Conservation (phyloP, 257 asterid genomes). For the Solanum tacnaense region DNA sequence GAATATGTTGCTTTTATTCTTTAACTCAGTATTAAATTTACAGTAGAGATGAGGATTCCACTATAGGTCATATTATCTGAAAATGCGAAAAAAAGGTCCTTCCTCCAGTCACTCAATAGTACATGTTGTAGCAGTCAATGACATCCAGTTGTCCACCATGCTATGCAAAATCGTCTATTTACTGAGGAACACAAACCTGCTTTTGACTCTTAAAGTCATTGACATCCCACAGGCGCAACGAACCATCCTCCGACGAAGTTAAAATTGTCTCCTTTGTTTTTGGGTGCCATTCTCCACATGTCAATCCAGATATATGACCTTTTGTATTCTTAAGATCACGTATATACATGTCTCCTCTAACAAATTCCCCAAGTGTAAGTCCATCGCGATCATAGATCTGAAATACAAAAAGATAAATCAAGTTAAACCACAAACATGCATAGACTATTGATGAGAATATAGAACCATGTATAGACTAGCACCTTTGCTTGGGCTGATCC, state of each 20-base stretch:
- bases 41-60: background rate
- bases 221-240: conserved; percentile 90
- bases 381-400: conserved; percentile 98
- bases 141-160: background rate
- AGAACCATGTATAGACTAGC: background rate
- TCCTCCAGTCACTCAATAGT: background rate
- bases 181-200: conserved; percentile 49
- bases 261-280: conserved; percentile 74
- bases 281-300: conserved; percentile 98
- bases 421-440: conserved; percentile 1
- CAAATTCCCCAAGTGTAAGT: conserved; percentile 82
- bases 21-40: background rate
- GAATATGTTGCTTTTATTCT: background rate
- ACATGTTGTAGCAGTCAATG: background rate
- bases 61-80: background rate
- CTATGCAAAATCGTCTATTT: background rate
- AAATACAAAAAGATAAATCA: conserved; percentile 6
- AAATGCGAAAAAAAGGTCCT: background rate
- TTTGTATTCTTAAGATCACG: conserved; percentile 93
- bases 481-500: conserved; percentile 99
- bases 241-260: conserved; percentile 96
- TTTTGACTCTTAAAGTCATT: conserved; percentile 86
- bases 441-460: background rate
- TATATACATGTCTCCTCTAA: conserved; percentile 96
- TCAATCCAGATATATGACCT: conserved; percentile 94